Evolutionary conservation across 805 yeast genomes (phyloP).

Genomic region (Nadsonia fulvescens): DNA sequence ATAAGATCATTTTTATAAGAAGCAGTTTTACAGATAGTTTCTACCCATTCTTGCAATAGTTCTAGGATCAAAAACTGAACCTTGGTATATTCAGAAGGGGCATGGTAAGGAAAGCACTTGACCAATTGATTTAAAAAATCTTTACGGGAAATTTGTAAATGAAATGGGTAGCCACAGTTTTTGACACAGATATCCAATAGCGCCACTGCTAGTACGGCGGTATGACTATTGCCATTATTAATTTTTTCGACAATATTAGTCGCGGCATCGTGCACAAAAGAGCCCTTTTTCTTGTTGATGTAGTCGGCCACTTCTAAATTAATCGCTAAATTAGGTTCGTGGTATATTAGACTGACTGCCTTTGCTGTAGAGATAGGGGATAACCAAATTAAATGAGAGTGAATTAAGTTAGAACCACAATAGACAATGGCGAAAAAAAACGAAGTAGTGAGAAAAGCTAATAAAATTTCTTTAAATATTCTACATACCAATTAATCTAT

Average conservation of each 20-base stretch:
- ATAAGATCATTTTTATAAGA: slow-evolving; percentile 84
- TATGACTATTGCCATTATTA: slow-evolving; percentile 69
- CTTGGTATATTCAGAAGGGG: slow-evolving; percentile 68
- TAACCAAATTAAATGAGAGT: no score
- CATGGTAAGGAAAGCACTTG: slow-evolving; percentile 83
- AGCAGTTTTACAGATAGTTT: slow-evolving; percentile 79
- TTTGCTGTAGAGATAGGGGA: no score
- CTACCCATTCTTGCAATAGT: slow-evolving; percentile 93
- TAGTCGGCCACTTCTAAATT: slow-evolving; percentile 88
- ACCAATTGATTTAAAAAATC: slow-evolving; percentile 90
- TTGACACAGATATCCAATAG: slow-evolving; percentile 78
- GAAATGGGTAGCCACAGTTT: slow-evolving; percentile 96
- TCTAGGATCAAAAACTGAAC: slow-evolving; percentile 74
- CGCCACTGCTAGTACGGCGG: slow-evolving; percentile 61
- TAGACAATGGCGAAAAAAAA: no score
- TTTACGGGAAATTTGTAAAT: slow-evolving; percentile 82
- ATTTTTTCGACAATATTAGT: slow-evolving; percentile 65
- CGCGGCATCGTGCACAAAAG: slow-evolving; percentile 83
- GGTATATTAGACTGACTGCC: no score
- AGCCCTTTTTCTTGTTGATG: slow-evolving; percentile 83
- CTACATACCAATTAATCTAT: no score
- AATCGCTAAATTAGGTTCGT: slow-evolving; percentile 81
- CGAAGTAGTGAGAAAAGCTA: no score
- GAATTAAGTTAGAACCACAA: no score
- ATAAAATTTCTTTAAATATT: no score